Conservation (phyloP, 306 rosid genomes). For the Corylus americana region DNA sequence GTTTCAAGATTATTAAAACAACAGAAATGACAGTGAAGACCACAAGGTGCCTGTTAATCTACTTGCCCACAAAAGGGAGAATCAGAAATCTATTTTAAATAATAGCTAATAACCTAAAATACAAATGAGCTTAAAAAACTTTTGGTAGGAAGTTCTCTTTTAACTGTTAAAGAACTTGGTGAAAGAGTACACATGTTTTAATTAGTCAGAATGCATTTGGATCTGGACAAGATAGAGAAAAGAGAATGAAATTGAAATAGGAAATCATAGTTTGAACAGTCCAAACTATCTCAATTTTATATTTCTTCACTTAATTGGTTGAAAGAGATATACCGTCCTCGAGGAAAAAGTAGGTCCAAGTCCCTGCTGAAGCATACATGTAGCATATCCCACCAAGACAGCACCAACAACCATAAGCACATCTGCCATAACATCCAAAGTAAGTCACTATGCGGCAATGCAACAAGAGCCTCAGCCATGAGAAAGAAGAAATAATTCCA, state of each 20-base stretch:
- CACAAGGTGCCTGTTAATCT: not conserved
- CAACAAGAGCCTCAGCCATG: not conserved
- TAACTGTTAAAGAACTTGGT: not conserved
- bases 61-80: not conserved
- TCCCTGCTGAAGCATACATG: conserved; percentile 91
- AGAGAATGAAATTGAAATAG: conserved; percentile 15
- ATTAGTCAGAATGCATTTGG: not conserved
- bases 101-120: not conserved
- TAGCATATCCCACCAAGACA: conserved; percentile 76
- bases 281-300: conserved; percentile 18
- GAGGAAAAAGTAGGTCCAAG: conserved; percentile 65
- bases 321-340: conserved; percentile 43
- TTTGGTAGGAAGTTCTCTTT: not conserved
- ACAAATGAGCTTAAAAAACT: not conserved
- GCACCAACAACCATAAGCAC: conserved; percentile 86
- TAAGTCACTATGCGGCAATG: not conserved
- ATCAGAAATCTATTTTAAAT: not conserved
- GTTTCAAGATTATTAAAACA: not conserved
- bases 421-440: conserved; percentile 59
- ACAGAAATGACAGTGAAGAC: not conserved
- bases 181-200: not conserved
- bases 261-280: conserved; percentile 4
- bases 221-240: not conserved
- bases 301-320: conserved; percentile 13
- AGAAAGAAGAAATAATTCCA: not conserved